Percentiles rank a stretch among this genome's conserved stretches.
Conservation (phyloP, 1,284 basidiomycete species). For the Macrocybe sp. region DNA sequence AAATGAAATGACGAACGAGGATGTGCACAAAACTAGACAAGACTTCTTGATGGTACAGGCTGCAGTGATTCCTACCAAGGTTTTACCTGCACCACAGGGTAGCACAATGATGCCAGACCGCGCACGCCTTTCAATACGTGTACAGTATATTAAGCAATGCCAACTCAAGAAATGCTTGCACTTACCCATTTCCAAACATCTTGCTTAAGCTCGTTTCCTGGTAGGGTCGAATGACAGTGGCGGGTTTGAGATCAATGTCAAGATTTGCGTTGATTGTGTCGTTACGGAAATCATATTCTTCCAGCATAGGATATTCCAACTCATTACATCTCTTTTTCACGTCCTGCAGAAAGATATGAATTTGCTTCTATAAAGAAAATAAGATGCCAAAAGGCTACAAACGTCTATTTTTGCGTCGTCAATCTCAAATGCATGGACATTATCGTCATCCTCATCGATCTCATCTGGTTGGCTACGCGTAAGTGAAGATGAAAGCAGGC, state of each 20-base stretch:
- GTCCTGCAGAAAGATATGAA: slow-evolving; percentile 44
- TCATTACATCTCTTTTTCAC: slow-evolving; percentile 94
- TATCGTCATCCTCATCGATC: slow-evolving; percentile 94
- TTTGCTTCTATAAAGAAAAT: not conserved
- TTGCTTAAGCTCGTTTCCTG: slow-evolving; percentile 96
- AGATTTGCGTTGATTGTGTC: slow-evolving; percentile 92
- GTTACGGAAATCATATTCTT: slow-evolving; percentile 97
- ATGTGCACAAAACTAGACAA: slow-evolving; percentile 95
- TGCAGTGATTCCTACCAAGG: slow-evolving; percentile 97
- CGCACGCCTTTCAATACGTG: slow-evolving; percentile 65
- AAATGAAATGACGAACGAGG: slow-evolving; percentile 63
- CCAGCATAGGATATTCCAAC: slow-evolving; percentile 92
- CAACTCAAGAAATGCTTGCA: slow-evolving; percentile 5
- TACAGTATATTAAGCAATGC: slow-evolving; percentile 8
- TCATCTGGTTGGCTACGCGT: slow-evolving; percentile 57
- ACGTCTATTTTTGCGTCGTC: slow-evolving; percentile 89
- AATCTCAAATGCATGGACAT: slow-evolving; percentile 94
- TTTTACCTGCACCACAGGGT: slow-evolving; percentile 98
- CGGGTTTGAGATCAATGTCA: slow-evolving; percentile 95
- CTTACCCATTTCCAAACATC: slow-evolving; percentile 97
- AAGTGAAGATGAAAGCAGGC: slow-evolving; percentile 6
- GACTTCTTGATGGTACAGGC: slow-evolving; percentile 99
- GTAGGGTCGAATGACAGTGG: slow-evolving; percentile 93
- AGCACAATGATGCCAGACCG: slow-evolving; percentile 98
- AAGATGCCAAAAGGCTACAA: slow-evolving; percentile 18